phyloP scores from a whole-genome alignment of 495 filamentous ascomycete species.

The Aspergillus kassunensis region DNA sequence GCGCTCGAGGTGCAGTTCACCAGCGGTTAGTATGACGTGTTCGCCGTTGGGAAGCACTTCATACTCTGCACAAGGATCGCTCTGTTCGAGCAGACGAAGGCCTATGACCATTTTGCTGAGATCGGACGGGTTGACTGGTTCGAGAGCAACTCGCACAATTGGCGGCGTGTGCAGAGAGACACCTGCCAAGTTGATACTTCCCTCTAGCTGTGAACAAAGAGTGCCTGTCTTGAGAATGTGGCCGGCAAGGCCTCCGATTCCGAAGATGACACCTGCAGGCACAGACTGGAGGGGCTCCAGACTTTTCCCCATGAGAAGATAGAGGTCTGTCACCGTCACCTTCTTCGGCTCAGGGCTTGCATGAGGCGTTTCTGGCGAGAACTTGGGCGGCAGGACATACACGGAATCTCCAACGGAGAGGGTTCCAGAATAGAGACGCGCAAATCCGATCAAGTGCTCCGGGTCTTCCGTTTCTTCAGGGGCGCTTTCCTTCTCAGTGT shows the following conservation, averaged over 20 bases:
- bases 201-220: slow-evolving; percentile 81
- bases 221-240: slow-evolving; percentile 93
- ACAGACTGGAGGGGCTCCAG: slow-evolving; percentile 80
- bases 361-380: slow-evolving; percentile 74
- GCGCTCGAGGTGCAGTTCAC: slow-evolving; percentile 90
- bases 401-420: slow-evolving; percentile 84
- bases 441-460: slow-evolving; percentile 93
- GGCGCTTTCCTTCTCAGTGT: slow-evolving; percentile 35
- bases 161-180: slow-evolving; percentile 72
- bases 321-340: slow-evolving; percentile 80
- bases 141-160: slow-evolving; percentile 92
- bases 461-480: slow-evolving; percentile 54
- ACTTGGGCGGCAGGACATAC: slow-evolving; percentile 90
- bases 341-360: slow-evolving; percentile 73
- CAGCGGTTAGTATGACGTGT: slow-evolving; percentile 91
- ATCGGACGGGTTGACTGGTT: slow-evolving; percentile 82
- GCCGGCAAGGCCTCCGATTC: slow-evolving; percentile 89
- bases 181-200: slow-evolving; percentile 89
- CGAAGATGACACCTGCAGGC: slow-evolving; percentile 91
- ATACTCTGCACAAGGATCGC: slow-evolving; percentile 93
- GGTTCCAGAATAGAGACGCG: slow-evolving; percentile 86
- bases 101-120: slow-evolving; percentile 91
- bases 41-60: slow-evolving; percentile 90
- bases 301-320: slow-evolving; percentile 92
- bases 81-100: slow-evolving; percentile 82